These are phyloP conservation scores for Pulicaria dysenterica DNA, from an alignment of 129 eudicot genomes.

Conservation along the genomic window DNA sequence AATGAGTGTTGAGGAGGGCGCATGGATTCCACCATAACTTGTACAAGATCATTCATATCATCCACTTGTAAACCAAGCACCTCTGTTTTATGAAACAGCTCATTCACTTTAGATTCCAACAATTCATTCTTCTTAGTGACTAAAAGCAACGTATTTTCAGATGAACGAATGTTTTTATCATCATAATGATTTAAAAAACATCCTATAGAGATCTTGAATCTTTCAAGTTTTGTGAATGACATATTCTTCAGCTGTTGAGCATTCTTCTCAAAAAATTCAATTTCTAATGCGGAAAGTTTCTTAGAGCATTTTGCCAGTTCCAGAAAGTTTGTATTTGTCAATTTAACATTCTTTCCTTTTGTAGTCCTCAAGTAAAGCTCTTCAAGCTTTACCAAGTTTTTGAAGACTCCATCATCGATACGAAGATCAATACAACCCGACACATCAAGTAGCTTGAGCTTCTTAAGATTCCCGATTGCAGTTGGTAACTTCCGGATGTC, in stretches of 20 bases:
- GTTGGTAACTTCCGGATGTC: neutral
- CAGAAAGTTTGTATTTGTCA: neutral
- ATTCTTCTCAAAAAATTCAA: neutral
- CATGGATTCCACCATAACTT: neutral
- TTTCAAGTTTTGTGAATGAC: neutral
- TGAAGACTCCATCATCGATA: conserved; percentile 21
- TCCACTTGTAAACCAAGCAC: neutral
- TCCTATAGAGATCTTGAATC: conserved; percentile 15
- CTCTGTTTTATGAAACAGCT: conserved; percentile 3
- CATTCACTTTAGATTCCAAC: neutral
- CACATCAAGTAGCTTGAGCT: conserved; percentile 17
- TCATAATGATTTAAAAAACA: neutral
- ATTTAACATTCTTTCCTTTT: neutral
- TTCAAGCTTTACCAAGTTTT: neutral
- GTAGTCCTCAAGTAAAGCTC: conserved; percentile 10
- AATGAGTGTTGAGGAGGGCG: neutral
- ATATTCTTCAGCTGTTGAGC: neutral
- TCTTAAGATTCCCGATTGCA: neutral
- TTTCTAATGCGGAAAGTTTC: neutral
- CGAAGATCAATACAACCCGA: conserved; percentile 1
- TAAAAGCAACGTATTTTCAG: neutral
- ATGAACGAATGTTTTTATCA: neutral
- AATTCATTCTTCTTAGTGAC: neutral
- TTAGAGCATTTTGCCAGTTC: neutral
- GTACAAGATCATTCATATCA: neutral